Evolutionary conservation across 1,139 yeast species (phyloP).

Genomic region (Eremothecium cymbalariae): DNA sequence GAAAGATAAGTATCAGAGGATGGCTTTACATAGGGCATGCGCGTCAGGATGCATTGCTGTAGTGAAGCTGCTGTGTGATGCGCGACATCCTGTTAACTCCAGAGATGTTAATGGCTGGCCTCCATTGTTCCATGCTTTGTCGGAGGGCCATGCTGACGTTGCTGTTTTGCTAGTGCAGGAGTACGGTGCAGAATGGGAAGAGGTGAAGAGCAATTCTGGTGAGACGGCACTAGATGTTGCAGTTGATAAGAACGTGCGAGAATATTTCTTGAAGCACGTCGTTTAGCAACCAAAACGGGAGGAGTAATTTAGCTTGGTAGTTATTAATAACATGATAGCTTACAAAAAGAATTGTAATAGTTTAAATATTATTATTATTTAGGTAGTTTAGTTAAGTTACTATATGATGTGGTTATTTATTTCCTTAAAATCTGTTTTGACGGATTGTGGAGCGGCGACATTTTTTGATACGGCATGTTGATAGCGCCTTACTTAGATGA

Average conservation of each 20-base stretch:
- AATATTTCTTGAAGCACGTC: constrained; percentile 33
- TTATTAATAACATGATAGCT: constrained; percentile 3
- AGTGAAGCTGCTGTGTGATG: constrained; percentile 37
- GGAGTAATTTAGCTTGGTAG: background rate
- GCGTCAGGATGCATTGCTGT: constrained; percentile 60
- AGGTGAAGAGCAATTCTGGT: constrained; percentile 44
- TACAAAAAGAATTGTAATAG: no score
- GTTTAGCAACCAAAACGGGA: constrained; percentile 14
- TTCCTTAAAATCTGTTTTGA: no score
- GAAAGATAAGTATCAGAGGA: constrained; percentile 58
- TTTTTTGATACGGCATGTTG: no score
- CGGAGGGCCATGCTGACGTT: constrained; percentile 83
- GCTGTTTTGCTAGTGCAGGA: constrained; percentile 50
- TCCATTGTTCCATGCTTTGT: constrained; percentile 79
- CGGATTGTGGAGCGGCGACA: no score
- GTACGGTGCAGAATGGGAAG: constrained; percentile 56
- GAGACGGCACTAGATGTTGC: constrained; percentile 54
- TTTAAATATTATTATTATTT: no score
- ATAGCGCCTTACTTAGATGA: constrained; percentile 66
- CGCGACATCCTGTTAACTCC: constrained; percentile 57
- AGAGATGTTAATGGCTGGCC: constrained; percentile 76
- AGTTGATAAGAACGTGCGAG: constrained; percentile 49
- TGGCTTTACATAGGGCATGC: constrained; percentile 79
- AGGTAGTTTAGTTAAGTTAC: no score
- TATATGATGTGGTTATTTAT: no score